Conservation (phyloP, 2,329 filamentous ascomycete species). For the Lanzia echinophila region DNA sequence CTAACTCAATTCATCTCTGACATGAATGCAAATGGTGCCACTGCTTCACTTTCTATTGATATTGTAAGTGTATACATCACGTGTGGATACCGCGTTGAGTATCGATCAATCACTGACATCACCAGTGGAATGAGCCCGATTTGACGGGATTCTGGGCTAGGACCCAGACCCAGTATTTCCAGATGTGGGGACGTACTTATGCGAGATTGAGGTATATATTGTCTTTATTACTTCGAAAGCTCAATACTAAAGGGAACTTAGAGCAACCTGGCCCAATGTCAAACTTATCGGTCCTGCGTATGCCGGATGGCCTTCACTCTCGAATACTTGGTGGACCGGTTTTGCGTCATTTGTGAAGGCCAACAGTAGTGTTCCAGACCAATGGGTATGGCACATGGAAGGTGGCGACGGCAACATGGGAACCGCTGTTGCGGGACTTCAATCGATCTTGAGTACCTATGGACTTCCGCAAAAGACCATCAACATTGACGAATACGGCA, state of each 20-base stretch:
- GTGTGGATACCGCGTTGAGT: no score
- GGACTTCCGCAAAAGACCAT: constrained; percentile 10
- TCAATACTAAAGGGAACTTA: neutral
- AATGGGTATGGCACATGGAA: constrained; percentile 40
- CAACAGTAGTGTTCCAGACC: constrained; percentile 37
- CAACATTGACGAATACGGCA: constrained; percentile 20
- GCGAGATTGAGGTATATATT: constrained; percentile 32
- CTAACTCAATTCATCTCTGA: constrained; percentile 34
- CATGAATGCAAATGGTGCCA: constrained; percentile 34
- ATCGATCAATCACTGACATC: no score
- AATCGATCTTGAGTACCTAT: constrained; percentile 19
- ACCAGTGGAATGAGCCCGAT: constrained; percentile 48
- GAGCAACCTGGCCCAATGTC: constrained; percentile 10
- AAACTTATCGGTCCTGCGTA: constrained; percentile 36
- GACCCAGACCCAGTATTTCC: constrained; percentile 34
- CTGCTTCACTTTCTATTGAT: constrained; percentile 31
- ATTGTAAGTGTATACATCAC: neutral
- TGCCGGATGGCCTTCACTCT: constrained; percentile 27
- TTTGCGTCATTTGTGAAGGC: constrained; percentile 26
- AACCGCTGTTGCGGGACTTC: constrained; percentile 22
- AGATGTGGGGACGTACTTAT: constrained; percentile 36
- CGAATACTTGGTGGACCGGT: constrained; percentile 39
- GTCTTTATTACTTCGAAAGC: constrained; percentile 22
- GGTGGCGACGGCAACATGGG: constrained; percentile 16
- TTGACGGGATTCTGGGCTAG: constrained; percentile 31